phyloP scores from a whole-genome alignment of 2,329 filamentous ascomycete genomes.

The Lecanosticta acicola region DNA sequence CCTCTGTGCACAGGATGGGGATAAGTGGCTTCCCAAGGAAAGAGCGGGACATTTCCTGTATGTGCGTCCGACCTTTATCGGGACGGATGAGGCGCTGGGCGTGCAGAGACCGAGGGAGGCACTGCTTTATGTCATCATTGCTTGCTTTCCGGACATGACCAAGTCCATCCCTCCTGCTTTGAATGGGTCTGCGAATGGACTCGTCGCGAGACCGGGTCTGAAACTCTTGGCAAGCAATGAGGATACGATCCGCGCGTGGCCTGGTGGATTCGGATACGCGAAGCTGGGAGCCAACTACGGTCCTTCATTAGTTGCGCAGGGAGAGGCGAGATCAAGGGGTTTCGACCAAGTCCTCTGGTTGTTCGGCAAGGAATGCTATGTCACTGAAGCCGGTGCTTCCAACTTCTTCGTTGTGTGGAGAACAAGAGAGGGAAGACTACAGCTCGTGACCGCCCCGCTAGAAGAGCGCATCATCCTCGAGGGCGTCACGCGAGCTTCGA shows the following conservation, averaged over 20 bases:
- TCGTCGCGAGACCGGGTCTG: slow-evolving; percentile 39
- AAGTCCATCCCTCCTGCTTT: slow-evolving; percentile 27
- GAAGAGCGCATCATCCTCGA: slow-evolving; percentile 76
- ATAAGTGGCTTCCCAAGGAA: slow-evolving; percentile 71
- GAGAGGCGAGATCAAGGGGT: slow-evolving; percentile 65
- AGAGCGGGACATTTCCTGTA: slow-evolving; percentile 70
- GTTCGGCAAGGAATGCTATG: slow-evolving; percentile 68
- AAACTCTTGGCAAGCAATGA: slow-evolving; percentile 71
- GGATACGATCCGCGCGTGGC: slow-evolving; percentile 86
- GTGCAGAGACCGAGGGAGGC: slow-evolving; percentile 75
- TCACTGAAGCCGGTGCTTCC: slow-evolving; percentile 85
- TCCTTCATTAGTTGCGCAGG: slow-evolving; percentile 70
- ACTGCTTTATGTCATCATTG: slow-evolving; percentile 75
- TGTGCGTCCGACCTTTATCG: slow-evolving; percentile 74
- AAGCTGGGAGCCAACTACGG: slow-evolving; percentile 95
- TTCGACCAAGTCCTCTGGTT: slow-evolving; percentile 94
- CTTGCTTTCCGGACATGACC: slow-evolving; percentile 43
- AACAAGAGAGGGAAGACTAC: slow-evolving; percentile 51
- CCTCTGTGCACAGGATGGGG: slow-evolving; percentile 66
- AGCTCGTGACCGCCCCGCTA: slow-evolving; percentile 78
- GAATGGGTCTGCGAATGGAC: slow-evolving; percentile 26
- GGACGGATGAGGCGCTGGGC: slow-evolving; percentile 71
- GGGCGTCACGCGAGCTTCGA: slow-evolving; percentile 77
- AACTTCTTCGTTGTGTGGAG: slow-evolving; percentile 89
- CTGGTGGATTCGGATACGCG: slow-evolving; percentile 84